These are phyloP conservation scores for Daldinia childiae DNA, from an alignment of 495 filamentous ascomycete species.

Conservation along the genomic window DNA sequence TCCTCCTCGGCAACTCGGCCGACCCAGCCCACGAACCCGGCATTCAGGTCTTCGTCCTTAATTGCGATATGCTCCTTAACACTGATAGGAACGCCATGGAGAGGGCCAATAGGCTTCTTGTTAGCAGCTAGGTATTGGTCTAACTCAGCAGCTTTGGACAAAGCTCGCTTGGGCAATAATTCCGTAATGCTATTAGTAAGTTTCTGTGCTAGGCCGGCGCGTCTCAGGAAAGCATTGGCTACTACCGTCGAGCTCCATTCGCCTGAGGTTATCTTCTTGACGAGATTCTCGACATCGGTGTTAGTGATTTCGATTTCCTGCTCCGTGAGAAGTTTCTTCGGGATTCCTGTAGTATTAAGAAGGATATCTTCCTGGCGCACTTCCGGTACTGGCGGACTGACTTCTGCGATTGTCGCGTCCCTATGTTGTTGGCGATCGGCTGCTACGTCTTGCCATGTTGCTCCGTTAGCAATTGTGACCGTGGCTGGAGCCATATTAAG, in stretches of 20 bases:
- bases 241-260: slow-evolving; percentile 56
- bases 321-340: slow-evolving; percentile 57
- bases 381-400: slow-evolving; percentile 47
- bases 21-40: slow-evolving; percentile 59
- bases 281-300: slow-evolving; percentile 57
- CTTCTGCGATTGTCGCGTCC: slow-evolving; percentile 52
- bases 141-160: slow-evolving; percentile 64
- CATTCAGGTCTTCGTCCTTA: slow-evolving; percentile 61
- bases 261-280: slow-evolving; percentile 46
- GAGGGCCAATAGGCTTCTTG: slow-evolving; percentile 64
- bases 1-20: slow-evolving; percentile 52
- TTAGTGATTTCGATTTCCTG: slow-evolving; percentile 63
- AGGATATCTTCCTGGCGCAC: slow-evolving; percentile 47
- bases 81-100: slow-evolving; percentile 74
- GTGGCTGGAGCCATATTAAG: slow-evolving; percentile 40
- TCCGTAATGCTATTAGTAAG: slow-evolving; percentile 69
- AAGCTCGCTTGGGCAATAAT: slow-evolving; percentile 68
- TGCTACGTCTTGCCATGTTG: slow-evolving; percentile 60
- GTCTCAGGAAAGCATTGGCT: slow-evolving; percentile 58
- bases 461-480: slow-evolving; percentile 50
- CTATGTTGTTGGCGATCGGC: slow-evolving; percentile 55
- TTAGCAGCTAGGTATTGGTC: slow-evolving; percentile 62
- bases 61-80: slow-evolving; percentile 74
- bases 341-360: slow-evolving; percentile 55
- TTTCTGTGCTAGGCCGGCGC: slow-evolving; percentile 55